Base-by-base conservation (phyloP, 208 protist genomes). In the Acanthamoeba culbertsoni region DNA sequence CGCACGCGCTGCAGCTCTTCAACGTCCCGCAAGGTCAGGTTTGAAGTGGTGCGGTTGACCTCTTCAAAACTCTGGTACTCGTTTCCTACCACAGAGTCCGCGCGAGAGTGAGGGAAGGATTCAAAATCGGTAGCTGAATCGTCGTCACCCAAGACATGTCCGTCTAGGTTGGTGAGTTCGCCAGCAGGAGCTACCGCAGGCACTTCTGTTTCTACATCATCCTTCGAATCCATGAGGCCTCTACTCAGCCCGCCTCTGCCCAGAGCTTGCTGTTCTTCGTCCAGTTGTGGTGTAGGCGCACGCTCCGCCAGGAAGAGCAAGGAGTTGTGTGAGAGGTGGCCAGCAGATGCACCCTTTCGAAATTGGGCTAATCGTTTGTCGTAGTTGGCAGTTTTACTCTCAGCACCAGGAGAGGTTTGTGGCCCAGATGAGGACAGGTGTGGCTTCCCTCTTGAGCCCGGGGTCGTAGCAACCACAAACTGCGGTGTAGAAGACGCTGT, bases 1-100 rank as follows among this genome's bases (percentile, higher is more conserved):
- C 71, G 71, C 12, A 79, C 71, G 68, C 42, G 35, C 71, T 79
- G 71, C 71, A 79, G 40, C 71, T 79, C 71, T 35, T 79, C 40
- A 5, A 79, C 71, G 37, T 79, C 71, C 16, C 8, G 43, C 28
- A 23, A 26, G 35, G 28, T 79, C 3, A 79, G 71, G 20, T 71
- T 71, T n/a, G 62, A 71, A 71, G 33, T 23, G 4, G 62, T 26
- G 16, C 62, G 62, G 26, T 33, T 33, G 62, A n/a, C 40, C 0
- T 71, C 59, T 26, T 37, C 31, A 14, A 71, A 33, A 43, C 18
- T n/a, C 42, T 6, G 35, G 18, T 8, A 28, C 65, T 68, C 59
- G 7, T 79, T n/a, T 28, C 14, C 10, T 43, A 26, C 33, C 23
- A n/a, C 20, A 45, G 40, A 75, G 7, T 28, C 35, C 65, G 12